Base-by-base conservation (phyloP, 2,329 filamentous ascomycete genomes). In the Aspergillus proliferans region DNA sequence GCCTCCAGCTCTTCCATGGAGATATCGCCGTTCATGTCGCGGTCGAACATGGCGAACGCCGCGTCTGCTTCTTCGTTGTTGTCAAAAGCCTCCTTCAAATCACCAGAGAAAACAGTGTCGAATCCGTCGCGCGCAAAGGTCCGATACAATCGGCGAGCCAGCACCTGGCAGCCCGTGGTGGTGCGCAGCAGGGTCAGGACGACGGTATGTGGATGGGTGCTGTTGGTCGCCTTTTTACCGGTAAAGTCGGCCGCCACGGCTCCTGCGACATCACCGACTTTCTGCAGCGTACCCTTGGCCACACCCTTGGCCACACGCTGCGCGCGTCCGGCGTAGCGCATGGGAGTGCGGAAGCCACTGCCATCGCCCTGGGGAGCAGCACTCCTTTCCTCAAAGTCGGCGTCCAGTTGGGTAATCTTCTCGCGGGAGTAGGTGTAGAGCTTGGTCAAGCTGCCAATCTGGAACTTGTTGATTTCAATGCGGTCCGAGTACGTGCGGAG, bases 11-110 rank as follows among this genome's bases (percentile, higher is more conserved):
- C 92, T 61, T 95, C 89, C 81, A 95, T 90, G 0, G 88, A 94
- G 45, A 96, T 95, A 62, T 97, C 92, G 3, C 91, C 92, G 55
- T 97, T 97, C 74, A 96, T 82, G 61, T 97, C 92, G 64, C 93
- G 94, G 71, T 97, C 92, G 58, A 96, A 96, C 76, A 96, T 91
- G 58, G 78, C 77, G 61, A 97, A 96, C 0, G 91, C 91, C 2
- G 87, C 87, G 47, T 93, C 86, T 0, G 90, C 88, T 64, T 96
- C 92, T 12, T 96, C 91, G 15, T 85, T 79, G 21, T 85, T 87
- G 8, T 86, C 80, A 59, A 95, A 96, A 0, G 88, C 90, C 9
- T 79, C 74, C 53, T 83, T 84, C 47, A 97, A 71, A 61, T 96
- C 91, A 7, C 90, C 88, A 0, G 85, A 77, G 18, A 83, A 79